A percentile compares a stretch with the other conserved stretches of the same genome.
Conservation (phyloP, 768 basidiomycete genomes). For the Termitomyces sp. region DNA sequence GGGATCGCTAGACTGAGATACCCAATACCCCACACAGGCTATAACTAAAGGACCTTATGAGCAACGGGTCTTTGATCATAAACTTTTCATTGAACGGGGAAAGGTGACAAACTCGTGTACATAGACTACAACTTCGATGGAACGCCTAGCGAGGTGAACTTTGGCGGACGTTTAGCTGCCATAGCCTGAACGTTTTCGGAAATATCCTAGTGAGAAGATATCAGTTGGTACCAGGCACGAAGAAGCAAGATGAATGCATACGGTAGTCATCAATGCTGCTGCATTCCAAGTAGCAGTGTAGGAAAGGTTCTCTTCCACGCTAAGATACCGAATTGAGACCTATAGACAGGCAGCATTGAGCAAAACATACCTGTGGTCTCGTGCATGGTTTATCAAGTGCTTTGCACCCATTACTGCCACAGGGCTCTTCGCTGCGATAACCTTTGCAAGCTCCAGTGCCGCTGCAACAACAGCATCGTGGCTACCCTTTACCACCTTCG, state of each 20-base stretch:
- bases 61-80: not conserved
- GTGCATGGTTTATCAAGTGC: conserved; percentile 66
- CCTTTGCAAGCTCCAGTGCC: conserved; percentile 58
- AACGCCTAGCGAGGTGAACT: conserved; percentile 21
- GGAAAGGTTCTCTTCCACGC: conserved; percentile 35
- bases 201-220: conserved; percentile 28
- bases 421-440: conserved; percentile 73
- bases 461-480: conserved; percentile 58
- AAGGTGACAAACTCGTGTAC: not conserved
- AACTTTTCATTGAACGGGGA: not conserved
- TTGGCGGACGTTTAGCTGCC: conserved; percentile 23
- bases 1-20: not conserved
- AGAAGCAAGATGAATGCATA: conserved; percentile 10
- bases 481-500: conserved; percentile 61
- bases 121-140: conserved; percentile 14
- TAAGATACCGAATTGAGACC: conserved; percentile 7
- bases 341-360: not conserved
- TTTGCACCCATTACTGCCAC: conserved; percentile 76
- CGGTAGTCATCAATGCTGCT: conserved; percentile 34
- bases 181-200: conserved; percentile 27
- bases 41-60: not conserved
- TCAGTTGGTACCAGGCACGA: not conserved
- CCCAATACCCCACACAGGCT: too few species aligned
- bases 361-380: conserved; percentile 65
- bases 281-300: conserved; percentile 42